Evolutionary conservation across 2,329 filamentous ascomycete genomes (phyloP).

Genomic region (Penicillium sp.): DNA sequence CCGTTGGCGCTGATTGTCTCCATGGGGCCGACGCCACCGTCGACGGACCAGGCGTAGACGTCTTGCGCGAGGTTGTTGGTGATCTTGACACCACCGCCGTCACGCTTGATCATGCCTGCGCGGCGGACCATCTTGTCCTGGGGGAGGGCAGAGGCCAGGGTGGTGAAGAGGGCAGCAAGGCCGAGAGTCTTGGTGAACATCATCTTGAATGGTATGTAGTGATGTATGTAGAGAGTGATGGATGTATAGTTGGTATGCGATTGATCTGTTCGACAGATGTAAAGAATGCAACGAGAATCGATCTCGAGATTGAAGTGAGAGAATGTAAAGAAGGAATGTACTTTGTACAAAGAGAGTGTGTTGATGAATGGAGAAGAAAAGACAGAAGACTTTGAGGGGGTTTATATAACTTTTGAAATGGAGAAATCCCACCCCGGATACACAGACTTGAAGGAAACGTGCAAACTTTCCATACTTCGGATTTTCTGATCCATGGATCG

Average conservation of each 20-base stretch:
- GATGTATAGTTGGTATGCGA: slow-evolving; percentile 7
- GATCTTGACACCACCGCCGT: slow-evolving; percentile 34
- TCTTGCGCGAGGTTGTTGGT: slow-evolving; percentile 38
- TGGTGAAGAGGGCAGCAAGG: slow-evolving; percentile 32
- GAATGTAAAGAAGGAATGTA: slow-evolving; percentile 22
- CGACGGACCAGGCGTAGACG: slow-evolving; percentile 44
- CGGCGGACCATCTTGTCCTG: slow-evolving; percentile 27
- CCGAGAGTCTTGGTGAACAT: slow-evolving; percentile 39
- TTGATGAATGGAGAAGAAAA: slow-evolving; percentile 7
- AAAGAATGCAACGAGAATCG: slow-evolving; percentile 25
- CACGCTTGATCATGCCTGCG: slow-evolving; percentile 16
- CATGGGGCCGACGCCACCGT: slow-evolving; percentile 35
- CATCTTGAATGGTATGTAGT: slow-evolving; percentile 32
- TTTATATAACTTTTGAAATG: slow-evolving; percentile 22
- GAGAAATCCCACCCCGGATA: not conserved
- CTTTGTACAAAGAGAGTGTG: slow-evolving; percentile 13
- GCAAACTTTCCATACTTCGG: slow-evolving; percentile 2
- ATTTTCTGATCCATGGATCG: slow-evolving; percentile 17
- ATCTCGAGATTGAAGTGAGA: slow-evolving; percentile 24
- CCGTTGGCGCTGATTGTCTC: slow-evolving; percentile 33
- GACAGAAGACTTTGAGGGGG: slow-evolving; percentile 7
- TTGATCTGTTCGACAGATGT: slow-evolving; percentile 24
- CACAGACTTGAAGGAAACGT: slow-evolving; percentile 1
- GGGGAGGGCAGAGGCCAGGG: slow-evolving; percentile 33
- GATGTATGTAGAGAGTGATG: slow-evolving; percentile 6